Base-by-base conservation (phyloP, 2,329 filamentous ascomycete species). In the Phaeoacremonium minimum region DNA sequence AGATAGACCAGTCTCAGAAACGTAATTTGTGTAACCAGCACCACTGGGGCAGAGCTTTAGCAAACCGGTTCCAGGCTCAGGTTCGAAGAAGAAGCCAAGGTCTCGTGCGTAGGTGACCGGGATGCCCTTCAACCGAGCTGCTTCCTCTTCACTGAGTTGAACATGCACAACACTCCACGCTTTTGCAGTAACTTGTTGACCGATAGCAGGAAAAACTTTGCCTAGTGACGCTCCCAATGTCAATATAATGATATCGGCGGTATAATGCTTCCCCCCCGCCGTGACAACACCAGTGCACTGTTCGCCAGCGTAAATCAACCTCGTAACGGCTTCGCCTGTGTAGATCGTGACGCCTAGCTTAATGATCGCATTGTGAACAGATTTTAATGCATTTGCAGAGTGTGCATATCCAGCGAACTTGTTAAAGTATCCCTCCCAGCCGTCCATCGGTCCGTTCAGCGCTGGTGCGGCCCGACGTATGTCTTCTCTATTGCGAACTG, bases 41-140 rank as follows among this genome's bases (percentile, higher is more conserved):
- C 75, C 75, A 51, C 73, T 66, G 0, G 75, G 74, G 45, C 76
- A 81, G 8, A 83, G 48, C 56, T 83, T 83, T 30, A 83, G 56
- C 5, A 80, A 52, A 15, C 69, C 67, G 0, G 76, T 80, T 42
- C 66, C 63, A 0, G 66, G 70, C 44, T 83, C 78, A 0, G 79
- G 77, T 52, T 83, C 79, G 39, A 83, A 83, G 56, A 80, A 77
- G 61, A 83, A 83, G 0, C 77, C 77, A 0, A 82, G 57, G 42
- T 83, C 78, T 3, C 78, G 68, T 2, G 72, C 71, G 35, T 80
- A 78, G 1, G 72, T 77, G 1, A 80, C 73, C 0, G 79, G 78
- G 9, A 83, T 75, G 3, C 73, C 73, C 3, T 70, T 66, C 2
- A 83, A 66, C 5, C 56, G 57, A 4, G 67, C 63, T 0, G 71